Percentiles rank a stretch among this genome's conserved stretches.
Evolutionary conservation across 2,329 filamentous ascomycete species (phyloP).

Genomic region (Zopfia rhizophila): DNA sequence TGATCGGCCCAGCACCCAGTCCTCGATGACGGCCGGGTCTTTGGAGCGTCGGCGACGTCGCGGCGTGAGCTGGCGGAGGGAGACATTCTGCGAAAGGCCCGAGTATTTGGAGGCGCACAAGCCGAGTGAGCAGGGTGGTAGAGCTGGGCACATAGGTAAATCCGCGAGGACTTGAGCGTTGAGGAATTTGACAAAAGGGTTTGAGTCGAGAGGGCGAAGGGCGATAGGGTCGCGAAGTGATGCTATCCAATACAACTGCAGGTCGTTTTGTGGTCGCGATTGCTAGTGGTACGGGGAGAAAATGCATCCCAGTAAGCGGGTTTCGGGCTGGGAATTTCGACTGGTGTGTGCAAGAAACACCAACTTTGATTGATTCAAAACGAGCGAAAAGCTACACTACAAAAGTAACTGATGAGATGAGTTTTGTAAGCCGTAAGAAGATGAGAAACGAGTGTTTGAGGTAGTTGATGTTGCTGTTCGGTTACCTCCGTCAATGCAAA

Average conservation of each 20-base stretch:
- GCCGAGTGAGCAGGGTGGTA: slow-evolving; percentile 43
- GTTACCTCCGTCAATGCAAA: too few species aligned
- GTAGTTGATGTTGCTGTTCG: too few species aligned
- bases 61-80: slow-evolving; percentile 44
- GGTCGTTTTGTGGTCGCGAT: too few species aligned
- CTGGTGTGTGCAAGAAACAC: slow-evolving; percentile 3
- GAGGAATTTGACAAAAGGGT: slow-evolving; percentile 1
- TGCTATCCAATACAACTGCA: slow-evolving; percentile 4
- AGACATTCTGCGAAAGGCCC: slow-evolving; percentile 41
- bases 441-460: too few species aligned
- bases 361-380: neutral
- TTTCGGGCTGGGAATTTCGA: slow-evolving; percentile 16
- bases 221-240: slow-evolving; percentile 8
- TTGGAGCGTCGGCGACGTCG: slow-evolving; percentile 45
- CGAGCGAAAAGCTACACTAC: too few species aligned
- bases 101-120: slow-evolving; percentile 48
- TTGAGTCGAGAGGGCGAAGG: slow-evolving; percentile 9
- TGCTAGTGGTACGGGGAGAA: too few species aligned
- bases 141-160: slow-evolving; percentile 51
- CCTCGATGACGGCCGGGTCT: slow-evolving; percentile 45
- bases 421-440: too few species aligned
- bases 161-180: slow-evolving; percentile 34
- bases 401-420: too few species aligned
- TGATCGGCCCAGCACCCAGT: slow-evolving; percentile 45
- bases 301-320: too few species aligned